Percentiles rank a stretch among this genome's conserved stretches.
These are phyloP conservation scores for Elsinoe arachidis DNA, from an alignment of 2,329 filamentous ascomycete species.

Conservation along the genomic window DNA sequence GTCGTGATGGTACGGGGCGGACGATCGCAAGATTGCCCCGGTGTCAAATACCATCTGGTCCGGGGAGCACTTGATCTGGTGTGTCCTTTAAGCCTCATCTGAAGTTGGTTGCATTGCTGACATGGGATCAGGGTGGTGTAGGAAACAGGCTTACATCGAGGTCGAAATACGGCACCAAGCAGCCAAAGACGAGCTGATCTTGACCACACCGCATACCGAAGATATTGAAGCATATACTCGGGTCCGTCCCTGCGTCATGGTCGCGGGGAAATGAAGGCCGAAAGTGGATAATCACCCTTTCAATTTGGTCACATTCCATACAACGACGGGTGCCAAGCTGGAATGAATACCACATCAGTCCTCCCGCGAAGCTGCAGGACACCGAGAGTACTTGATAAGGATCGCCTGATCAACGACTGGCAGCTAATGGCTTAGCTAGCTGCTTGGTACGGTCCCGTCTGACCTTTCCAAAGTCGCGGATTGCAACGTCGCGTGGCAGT, in stretches of 20 bases:
- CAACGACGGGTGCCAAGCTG: not conserved
- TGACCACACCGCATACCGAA: conserved; percentile 19
- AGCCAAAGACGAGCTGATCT: conserved; percentile 67
- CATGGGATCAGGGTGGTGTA: conserved; percentile 66
- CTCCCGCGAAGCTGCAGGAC: too few species aligned
- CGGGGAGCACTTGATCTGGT: conserved; percentile 89
- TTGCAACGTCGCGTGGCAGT: too few species aligned
- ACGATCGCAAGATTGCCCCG: conserved; percentile 90
- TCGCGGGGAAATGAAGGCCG: not conserved
- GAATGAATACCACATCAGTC: too few species aligned
- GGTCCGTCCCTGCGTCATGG: not conserved
- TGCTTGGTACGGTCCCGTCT: too few species aligned
- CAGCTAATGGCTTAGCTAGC: too few species aligned
- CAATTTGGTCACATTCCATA: not conserved
- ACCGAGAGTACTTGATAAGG: too few species aligned
- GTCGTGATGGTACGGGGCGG: conserved; percentile 94
- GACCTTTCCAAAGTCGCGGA: too few species aligned
- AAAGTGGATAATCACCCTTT: not conserved
- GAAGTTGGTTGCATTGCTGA: conserved; percentile 19
- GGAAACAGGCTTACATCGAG: conserved; percentile 72
- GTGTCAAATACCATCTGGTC: conserved; percentile 92
- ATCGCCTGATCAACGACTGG: not conserved
- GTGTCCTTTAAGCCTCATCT: conserved; percentile 33
- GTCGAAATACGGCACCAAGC: conserved; percentile 98
- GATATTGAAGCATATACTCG: not conserved